Conservation (phyloP, 371 early-diverging fungal genomes). For the Actinomortierella ambigua region DNA sequence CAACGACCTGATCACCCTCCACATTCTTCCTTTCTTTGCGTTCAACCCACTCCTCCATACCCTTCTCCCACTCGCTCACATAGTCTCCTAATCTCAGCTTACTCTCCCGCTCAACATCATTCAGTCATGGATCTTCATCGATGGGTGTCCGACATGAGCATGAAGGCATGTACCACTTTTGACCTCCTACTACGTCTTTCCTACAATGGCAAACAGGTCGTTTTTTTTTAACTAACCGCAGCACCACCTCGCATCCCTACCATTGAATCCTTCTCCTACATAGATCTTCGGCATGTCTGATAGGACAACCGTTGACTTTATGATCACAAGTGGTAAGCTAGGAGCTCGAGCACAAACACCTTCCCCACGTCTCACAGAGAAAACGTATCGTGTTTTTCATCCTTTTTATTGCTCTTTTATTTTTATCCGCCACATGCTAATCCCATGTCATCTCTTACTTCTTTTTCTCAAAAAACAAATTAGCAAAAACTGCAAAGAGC, state of each 20-base stretch:
- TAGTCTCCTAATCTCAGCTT: too few species aligned
- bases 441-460: neutral
- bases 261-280: slow-evolving; percentile 23
- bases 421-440: slow-evolving; percentile 3
- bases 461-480: too few species aligned
- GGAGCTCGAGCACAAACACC: neutral
- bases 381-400: too few species aligned
- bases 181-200: too few species aligned
- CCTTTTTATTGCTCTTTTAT: neutral
- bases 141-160: slow-evolving; percentile 85
- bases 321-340: slow-evolving; percentile 65
- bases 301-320: slow-evolving; percentile 70
- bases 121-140: slow-evolving; percentile 45
- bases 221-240: neutral
- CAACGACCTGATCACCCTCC: too few species aligned
- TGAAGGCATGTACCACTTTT: slow-evolving; percentile 56
- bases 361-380: neutral
- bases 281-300: slow-evolving; percentile 77
- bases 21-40: too few species aligned
- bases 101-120: too few species aligned
- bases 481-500: slow-evolving; percentile 66
- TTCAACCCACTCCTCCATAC: too few species aligned
- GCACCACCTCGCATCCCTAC: neutral
- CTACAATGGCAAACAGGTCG: neutral
- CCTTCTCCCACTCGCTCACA: too few species aligned